Conservation (phyloP, 257 asterid species). For the Knoxia roxburghii region DNA sequence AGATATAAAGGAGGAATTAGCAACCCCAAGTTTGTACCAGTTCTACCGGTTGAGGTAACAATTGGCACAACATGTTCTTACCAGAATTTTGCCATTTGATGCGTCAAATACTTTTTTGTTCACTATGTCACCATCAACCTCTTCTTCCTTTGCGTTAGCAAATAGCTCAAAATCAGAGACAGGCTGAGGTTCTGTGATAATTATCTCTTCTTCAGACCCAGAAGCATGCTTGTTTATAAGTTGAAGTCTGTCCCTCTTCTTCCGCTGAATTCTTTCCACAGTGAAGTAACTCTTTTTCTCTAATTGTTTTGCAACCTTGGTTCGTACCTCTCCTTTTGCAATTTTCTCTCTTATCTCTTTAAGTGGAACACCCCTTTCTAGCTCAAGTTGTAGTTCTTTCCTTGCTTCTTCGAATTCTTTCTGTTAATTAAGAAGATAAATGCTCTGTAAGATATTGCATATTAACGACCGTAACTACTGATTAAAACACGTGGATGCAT, state of each 20-base stretch:
- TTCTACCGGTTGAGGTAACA: background rate
- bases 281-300: constrained; percentile 28
- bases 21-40: constrained; percentile 1
- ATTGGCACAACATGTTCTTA: constrained; percentile 24
- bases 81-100: constrained; percentile 74
- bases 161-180: constrained; percentile 52
- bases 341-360: constrained; percentile 54
- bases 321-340: constrained; percentile 57
- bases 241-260: constrained; percentile 65
- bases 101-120: constrained; percentile 52
- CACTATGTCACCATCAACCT: constrained; percentile 40
- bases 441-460: constrained; percentile 11
- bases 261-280: constrained; percentile 66
- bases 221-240: constrained; percentile 53
- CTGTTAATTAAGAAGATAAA: constrained; percentile 28
- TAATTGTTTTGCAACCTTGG: constrained; percentile 54
- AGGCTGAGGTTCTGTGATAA: constrained; percentile 38
- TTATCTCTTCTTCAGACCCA: constrained; percentile 30
- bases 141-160: constrained; percentile 54
- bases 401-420: constrained; percentile 87
- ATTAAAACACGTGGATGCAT: background rate
- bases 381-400: constrained; percentile 70
- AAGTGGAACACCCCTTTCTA: constrained; percentile 62
- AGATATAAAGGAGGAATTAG: constrained; percentile 13
- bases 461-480: background rate